Evolutionary conservation across 805 yeast genomes (phyloP), one percentile per base, ranked within the genome.

Genomic region (Pachysolen tannophilus): DNA sequence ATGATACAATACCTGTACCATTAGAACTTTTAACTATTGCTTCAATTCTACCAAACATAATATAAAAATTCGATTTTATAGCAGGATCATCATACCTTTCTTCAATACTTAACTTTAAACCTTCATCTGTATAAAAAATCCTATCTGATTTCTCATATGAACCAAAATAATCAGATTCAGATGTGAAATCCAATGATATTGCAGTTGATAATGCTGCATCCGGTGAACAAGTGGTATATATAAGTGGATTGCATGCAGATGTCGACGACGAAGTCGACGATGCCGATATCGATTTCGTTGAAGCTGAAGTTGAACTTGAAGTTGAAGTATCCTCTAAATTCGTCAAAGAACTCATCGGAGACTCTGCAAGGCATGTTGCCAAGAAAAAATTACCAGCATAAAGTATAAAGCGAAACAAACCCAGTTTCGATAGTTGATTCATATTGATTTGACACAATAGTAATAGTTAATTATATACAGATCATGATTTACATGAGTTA

Each of bases 31-130:
- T 69, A 40, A 82, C 56, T 2, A 65, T 65, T 6, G 76, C 86
- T 54, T 83, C 94, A 20, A 86, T 73, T 44, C 76, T 77, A 41
- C 97, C 97, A 56, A 78, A 88, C 90, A 87, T 82, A 48, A 88
- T 73, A 61, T 86, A 86, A 53, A 82, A 85, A 43, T 79, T 70
- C 4, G 95, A 84, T 44, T 67, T 70, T 35, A 86, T 58, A 6
- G 88, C 70, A 3, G 96, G 96, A 52, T 83, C 82, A 52, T 85
- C 92, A 40, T 65, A 78, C 46, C 80, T 63, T 44, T 79, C 61
- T 2, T 69, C 62, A 31, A 88, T 54, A 1, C 81, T 71, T 46
- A 88, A 56, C 28, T 60, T 50, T 11, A 78, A 58, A n/a, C 97
- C 97, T 18, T 71, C 69, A 9, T 60, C 63, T 8, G 63, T 45